These are phyloP conservation scores for Colletotrichum sp. DNA, from an alignment of 2,329 filamentous ascomycete species.

Conservation along the genomic window DNA sequence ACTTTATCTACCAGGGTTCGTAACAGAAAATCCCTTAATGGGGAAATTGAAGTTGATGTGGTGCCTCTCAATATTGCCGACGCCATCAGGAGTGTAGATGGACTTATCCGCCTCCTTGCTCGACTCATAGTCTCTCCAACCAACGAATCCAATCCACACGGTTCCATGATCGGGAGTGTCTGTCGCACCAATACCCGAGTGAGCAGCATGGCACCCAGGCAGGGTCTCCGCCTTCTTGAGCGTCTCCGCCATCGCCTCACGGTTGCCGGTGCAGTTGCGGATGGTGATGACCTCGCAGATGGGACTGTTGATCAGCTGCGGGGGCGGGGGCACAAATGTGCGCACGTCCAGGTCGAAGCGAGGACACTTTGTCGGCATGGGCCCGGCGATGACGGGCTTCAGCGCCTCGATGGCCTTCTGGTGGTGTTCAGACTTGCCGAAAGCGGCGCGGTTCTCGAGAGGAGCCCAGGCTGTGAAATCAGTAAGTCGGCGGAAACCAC, in stretches of 20 bases:
- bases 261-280: not conserved
- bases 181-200: not conserved
- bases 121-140: constrained; percentile 8
- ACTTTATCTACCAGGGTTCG: constrained; percentile 13
- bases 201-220: not conserved
- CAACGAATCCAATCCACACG: constrained; percentile 6
- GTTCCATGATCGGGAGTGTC: constrained; percentile 2
- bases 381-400: not conserved
- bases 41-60: constrained; percentile 19
- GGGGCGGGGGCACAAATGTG: constrained; percentile 3
- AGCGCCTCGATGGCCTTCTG: constrained; percentile 8
- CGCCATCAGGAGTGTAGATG: not conserved
- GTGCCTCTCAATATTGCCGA: not conserved
- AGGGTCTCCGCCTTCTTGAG: constrained; percentile 1
- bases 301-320: constrained; percentile 13
- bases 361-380: not conserved
- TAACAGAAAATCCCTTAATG: constrained; percentile 17
- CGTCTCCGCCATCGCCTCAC: not conserved
- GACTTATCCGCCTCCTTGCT: constrained; percentile 11
- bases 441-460: not conserved
- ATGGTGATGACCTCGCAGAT: constrained; percentile 13
- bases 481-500: too few relatives aligned
- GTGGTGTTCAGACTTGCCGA: constrained; percentile 4
- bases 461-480: not conserved
- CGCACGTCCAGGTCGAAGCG: not conserved